Evolutionary conservation across 805 yeast species (phyloP), one percentile per base, ranked within the genome.

Genomic region (Candida sithepensis): DNA sequence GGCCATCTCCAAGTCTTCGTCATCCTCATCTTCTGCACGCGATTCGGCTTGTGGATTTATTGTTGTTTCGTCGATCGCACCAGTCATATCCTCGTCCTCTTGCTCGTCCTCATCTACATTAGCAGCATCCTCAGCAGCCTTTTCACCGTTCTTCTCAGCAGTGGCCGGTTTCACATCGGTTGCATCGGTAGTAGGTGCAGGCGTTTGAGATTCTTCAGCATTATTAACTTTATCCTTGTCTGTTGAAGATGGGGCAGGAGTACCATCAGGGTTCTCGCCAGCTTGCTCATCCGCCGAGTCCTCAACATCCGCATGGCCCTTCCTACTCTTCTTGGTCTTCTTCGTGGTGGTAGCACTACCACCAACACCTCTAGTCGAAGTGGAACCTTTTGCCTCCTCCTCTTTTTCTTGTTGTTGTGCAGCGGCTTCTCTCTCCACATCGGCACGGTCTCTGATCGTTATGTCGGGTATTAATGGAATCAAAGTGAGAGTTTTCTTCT

Each of bases 381-480:
- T 63, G 26, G 59, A 44, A 14, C 61, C 65, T 33, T 50, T 50
- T 20, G 32, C 32, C 6, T 48, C 50, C 8, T 48, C 57, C 14
- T 65, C 68, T 20, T 70, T 71, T 28, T 70, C 74, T 42, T 64
- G 70, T 43, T 65, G 73, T 26, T 60, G 65, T 4, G 70, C 72
- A 20, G 75, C 78, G 23, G 84, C 80, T 56, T 84, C 91, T 52
- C 71, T 74, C 54, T 86, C 94, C 7, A 84, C 78, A 44, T 86
- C 94, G 0, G 83, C 71, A 42, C 92, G 67, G 58, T 79, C 89
- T 55, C 90, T 74, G 4, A 94, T 77, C 0, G 79, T 75, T 45
- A 94, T 88, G 58, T 94, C 95, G 0, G 99, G 99, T 36, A 94
- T 92, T 51, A 88, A 70, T 0, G 96, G 96, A 5, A 81, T 76